Evolutionary conservation across 305 asterid species (phyloP), one percentile per base, ranked within the genome.

Genomic region (Ilex paraguariensis): DNA sequence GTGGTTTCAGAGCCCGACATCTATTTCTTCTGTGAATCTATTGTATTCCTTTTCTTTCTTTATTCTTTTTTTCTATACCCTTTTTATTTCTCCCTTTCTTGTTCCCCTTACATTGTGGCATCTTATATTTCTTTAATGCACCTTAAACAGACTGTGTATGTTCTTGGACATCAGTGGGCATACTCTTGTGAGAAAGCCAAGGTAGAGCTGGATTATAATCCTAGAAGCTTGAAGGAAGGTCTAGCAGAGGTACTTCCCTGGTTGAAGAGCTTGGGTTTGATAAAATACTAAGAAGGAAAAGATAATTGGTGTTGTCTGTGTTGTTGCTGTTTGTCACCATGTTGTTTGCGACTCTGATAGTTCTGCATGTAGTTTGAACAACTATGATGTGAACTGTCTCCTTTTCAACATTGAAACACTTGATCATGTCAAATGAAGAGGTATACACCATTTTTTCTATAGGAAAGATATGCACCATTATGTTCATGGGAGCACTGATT

Each of bases 161-260:
- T 86, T 61, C 84, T 91, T 16, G 70, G 87, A 67, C 96, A 84
- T 78, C 90, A 85, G 62, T 91, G 96, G 96, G 95, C 95, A 36
- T 91, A 86, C 81, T 77, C 74, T n/a, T 91, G 90, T 63, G 91
- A 84, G 59, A 91, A 91, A 87, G 96, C 98, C 12, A 88, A 79
- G 73, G 63, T 51, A 57, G 96, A 87, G 81, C 79, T 91, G 80
- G 92, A 75, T 63, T 91, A 91, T 70, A 64, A 73, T 45, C 95
- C 98, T 7, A 79, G 96, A 79, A 83, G 89, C 77, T 68, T 91
- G 82, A 79, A 68, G 71, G 87, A 87, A 71, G 98, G 98, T 53
- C 77, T 88, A 31, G 51, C 77, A 0, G 98, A 88, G 81, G 77
- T 91, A 75, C 91, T 88, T 54, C 87, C 92, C 16, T 91, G 98